Evolutionary conservation across 179 eudicot genomes (phyloP).

Genomic region (Gypsophila paniculata): DNA sequence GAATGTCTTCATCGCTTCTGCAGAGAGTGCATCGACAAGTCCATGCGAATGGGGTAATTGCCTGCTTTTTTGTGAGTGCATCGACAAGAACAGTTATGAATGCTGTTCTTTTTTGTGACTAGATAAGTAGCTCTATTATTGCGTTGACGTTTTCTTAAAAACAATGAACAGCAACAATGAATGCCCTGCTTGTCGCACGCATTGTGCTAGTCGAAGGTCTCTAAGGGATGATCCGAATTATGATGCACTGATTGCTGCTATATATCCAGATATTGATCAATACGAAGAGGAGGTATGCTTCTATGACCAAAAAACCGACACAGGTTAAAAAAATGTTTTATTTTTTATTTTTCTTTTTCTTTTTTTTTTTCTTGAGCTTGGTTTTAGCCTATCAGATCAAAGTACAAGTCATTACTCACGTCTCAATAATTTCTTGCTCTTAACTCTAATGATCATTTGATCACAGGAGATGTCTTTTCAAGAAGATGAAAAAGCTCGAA

Average conservation of each 20-base stretch:
- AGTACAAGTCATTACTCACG: neutral
- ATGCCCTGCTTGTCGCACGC: conserved; percentile 98
- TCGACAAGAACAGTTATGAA: conserved; percentile 66
- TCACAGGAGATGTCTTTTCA: conserved; percentile 76
- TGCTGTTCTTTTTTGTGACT: neutral
- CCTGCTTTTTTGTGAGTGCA: conserved; percentile 56
- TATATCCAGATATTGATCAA: conserved; percentile 83
- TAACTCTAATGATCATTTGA: conserved; percentile 5
- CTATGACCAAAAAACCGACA: neutral
- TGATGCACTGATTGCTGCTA: conserved; percentile 65
- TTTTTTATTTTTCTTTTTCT: no score
- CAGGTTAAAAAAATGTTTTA: no score
- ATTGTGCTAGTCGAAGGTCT: conserved; percentile 98
- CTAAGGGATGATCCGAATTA: conserved; percentile 91
- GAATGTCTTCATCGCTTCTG: conserved; percentile 95
- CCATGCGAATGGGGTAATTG: conserved; percentile 88
- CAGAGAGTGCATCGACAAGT: conserved; percentile 90
- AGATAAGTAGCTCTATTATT: neutral
- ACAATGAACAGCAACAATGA: conserved; percentile 68
- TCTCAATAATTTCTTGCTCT: conserved; percentile 6
- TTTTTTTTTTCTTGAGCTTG: no score
- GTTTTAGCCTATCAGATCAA: neutral
- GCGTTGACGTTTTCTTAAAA: conserved; percentile 7
- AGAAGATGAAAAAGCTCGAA: conserved; percentile 76
- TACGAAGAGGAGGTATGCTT: conserved; percentile 87